Conservation (phyloP, 306 rosid genomes). For the Trifolium fragiferum region DNA sequence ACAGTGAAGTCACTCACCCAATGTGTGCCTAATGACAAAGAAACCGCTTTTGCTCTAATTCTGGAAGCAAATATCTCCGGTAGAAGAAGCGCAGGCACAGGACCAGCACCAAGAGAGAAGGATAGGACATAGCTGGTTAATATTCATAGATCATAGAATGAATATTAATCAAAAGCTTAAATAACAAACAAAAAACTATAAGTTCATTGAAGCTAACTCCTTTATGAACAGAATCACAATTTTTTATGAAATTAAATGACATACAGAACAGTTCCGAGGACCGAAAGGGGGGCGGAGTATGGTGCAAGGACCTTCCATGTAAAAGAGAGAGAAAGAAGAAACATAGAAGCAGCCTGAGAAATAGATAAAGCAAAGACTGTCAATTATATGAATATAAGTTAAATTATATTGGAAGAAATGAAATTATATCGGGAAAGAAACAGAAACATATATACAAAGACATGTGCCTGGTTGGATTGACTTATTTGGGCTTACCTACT, state of each 20-base stretch:
- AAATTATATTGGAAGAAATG: too few relatives aligned
- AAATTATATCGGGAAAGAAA: slow-evolving; percentile 2
- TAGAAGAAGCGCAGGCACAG: slow-evolving; percentile 96
- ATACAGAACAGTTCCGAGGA: slow-evolving; percentile 93
- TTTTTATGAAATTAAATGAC: slow-evolving; percentile 43
- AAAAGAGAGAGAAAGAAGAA: slow-evolving; percentile 84
- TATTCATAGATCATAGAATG: slow-evolving; percentile 37
- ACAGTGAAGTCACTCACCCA: slow-evolving; percentile 71
- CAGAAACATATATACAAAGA: slow-evolving; percentile 28
- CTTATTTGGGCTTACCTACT: too few relatives aligned
- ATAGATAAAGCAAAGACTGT: slow-evolving; percentile 21
- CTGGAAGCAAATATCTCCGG: slow-evolving; percentile 98
- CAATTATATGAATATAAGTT: slow-evolving; percentile 27
- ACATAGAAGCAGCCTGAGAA: slow-evolving; percentile 90
- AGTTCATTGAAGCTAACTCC: neutral
- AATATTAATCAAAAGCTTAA: slow-evolving; percentile 25
- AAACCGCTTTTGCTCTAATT: slow-evolving; percentile 95
- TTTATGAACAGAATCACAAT: slow-evolving; percentile 1
- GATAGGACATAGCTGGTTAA: slow-evolving; percentile 85
- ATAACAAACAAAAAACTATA: neutral
- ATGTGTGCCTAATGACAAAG: slow-evolving; percentile 92
- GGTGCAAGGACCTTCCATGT: slow-evolving; percentile 86
- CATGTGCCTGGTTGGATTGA: too few relatives aligned
- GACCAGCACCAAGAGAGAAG: slow-evolving; percentile 98
- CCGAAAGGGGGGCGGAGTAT: slow-evolving; percentile 82